These are phyloP conservation scores for Colletotrichum lini DNA, from an alignment of 2,329 filamentous ascomycete genomes.

Conservation along the genomic window DNA sequence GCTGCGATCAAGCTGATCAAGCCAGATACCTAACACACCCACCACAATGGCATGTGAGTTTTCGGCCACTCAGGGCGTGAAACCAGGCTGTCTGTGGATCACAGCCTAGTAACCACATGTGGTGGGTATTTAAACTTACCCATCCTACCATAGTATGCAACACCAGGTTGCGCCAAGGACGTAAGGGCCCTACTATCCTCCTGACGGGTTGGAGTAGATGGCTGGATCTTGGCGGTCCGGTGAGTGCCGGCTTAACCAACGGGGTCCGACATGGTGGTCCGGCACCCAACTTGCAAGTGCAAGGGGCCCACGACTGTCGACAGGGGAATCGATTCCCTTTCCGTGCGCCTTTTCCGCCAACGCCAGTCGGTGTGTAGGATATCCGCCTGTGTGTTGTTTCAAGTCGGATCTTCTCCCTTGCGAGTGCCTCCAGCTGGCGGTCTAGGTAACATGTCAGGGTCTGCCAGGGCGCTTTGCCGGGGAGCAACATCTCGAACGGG, in stretches of 20 bases:
- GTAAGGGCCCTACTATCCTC: constrained; percentile 26
- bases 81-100: too few species aligned
- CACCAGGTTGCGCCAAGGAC: constrained; percentile 30
- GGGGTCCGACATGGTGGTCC: constrained; percentile 36
- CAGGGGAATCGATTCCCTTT: constrained; percentile 4
- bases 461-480: constrained; percentile 22
- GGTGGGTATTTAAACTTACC: too few species aligned
- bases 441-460: constrained; percentile 24
- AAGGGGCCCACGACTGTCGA: constrained; percentile 6
- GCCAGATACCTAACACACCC: too few species aligned
- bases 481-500: constrained; percentile 16
- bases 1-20: too few species aligned
- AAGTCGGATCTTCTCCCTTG: constrained; percentile 4
- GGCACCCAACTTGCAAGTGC: constrained; percentile 9
- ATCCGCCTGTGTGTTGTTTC: constrained; percentile 22
- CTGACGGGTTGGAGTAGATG: constrained; percentile 27
- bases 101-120: too few species aligned
- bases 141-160: not conserved
- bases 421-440: constrained; percentile 3
- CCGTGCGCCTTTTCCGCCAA: constrained; percentile 32
- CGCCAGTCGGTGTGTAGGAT: constrained; percentile 2
- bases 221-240: constrained; percentile 36
- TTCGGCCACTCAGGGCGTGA: too few species aligned
- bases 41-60: too few species aligned
- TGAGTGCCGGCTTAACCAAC: constrained; percentile 37